Evolutionary conservation across 2,329 filamentous ascomycete species (phyloP).

Genomic region (Beauveria pseudobassiana): DNA sequence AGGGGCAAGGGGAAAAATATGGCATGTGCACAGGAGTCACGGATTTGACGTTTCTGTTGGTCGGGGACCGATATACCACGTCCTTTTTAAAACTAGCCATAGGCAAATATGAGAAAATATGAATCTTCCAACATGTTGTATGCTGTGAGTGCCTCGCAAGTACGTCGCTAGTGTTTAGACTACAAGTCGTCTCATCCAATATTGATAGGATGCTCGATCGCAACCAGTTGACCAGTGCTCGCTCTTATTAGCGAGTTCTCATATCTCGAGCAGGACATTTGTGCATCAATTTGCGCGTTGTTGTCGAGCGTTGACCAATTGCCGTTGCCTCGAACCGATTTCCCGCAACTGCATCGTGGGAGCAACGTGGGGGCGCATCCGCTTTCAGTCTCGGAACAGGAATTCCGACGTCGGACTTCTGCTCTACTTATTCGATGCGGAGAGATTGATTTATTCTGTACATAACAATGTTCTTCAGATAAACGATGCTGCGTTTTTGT

Average conservation of each 20-base stretch:
- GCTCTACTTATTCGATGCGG: not conserved
- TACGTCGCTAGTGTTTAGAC: too few relatives aligned
- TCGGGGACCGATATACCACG: slow-evolving; percentile 16
- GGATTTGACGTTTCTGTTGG: slow-evolving; percentile 31
- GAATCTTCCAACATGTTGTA: slow-evolving; percentile 18
- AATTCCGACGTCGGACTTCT: not conserved
- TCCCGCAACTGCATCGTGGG: not conserved
- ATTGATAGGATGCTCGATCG: not conserved
- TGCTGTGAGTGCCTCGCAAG: not conserved
- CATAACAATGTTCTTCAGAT: not conserved
- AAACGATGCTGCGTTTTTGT: not conserved
- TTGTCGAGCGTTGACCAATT: too few relatives aligned
- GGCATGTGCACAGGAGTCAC: slow-evolving; percentile 34
- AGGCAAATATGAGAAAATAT: slow-evolving; percentile 30
- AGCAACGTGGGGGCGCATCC: not conserved
- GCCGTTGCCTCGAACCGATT: not conserved
- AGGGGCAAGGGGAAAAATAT: slow-evolving; percentile 20
- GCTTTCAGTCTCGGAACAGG: not conserved
- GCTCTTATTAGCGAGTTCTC: too few relatives aligned
- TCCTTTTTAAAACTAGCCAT: slow-evolving; percentile 26
- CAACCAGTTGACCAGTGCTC: too few relatives aligned
- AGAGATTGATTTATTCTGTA: not conserved
- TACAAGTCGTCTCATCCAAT: not conserved
- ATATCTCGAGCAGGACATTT: not conserved
- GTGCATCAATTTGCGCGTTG: not conserved